Base-by-base conservation (phyloP, 306 rosid genomes). In the Castanea crenata region DNA sequence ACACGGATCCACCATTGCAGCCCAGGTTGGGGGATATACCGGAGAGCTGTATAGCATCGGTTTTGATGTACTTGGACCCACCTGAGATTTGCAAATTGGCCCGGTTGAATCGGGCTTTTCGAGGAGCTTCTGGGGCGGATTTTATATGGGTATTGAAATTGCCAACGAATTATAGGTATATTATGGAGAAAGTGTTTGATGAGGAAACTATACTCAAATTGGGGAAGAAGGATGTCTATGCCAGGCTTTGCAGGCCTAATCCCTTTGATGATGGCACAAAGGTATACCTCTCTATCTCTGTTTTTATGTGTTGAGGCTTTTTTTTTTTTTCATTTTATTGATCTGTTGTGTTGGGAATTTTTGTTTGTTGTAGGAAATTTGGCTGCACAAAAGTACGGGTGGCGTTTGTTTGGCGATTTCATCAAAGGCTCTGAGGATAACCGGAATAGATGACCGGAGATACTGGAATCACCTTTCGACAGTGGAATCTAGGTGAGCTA, bases 381-480 rank as follows among this genome's bases (percentile, higher is more conserved):
- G 97, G 94, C 80, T 92, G 41, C 93, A 94, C 69, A 94, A 92
- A 81, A 85, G 72, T 61, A 86, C 83, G 0, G 96, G 98, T 78
- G 91, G 89, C 1, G 41, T 91, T 41, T 88, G 87, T 80, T 74
- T 92, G 81, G 89, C 89, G 25, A 87, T 92, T 82, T 91, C 93
- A 49, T 92, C 92, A 15, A 91, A 85, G 81, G 92, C 88, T 1
- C 85, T 94, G 23, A 85, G 83, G 78, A 92, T 94, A 71, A 94
- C 97, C 1, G 98, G 98, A 83, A 92, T 94, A 20, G 96, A 90
- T 86, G 98, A 92, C 77, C 85, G 98, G 72, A 92, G 97, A 88
- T 94, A 94, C 77, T 94, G 98, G 98, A 92, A 86, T 70, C 87
- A 84, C 86, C 87, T 94, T 82, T 70, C 90, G 0, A 86, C 90